phyloP scores from a whole-genome alignment of 169 alveolate genomes.

The Cryptosporidium sp. region DNA sequence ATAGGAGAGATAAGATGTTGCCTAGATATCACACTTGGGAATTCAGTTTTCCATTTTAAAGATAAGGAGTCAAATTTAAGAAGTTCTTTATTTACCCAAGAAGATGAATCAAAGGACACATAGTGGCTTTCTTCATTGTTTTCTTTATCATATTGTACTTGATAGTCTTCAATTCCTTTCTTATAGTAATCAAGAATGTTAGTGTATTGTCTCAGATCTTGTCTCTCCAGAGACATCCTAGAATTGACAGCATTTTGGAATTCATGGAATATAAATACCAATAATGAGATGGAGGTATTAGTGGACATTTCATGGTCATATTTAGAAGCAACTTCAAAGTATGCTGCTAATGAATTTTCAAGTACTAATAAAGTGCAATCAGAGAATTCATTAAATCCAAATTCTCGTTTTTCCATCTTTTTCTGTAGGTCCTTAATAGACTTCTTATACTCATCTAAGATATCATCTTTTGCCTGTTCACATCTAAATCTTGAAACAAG shows the following conservation, averaged over 20 bases:
- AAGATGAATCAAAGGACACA: constrained; percentile 9
- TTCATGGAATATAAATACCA: constrained; percentile 24
- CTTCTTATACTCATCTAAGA: neutral
- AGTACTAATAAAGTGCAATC: constrained; percentile 15
- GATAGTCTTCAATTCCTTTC: constrained; percentile 9
- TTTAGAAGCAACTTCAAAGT: constrained; percentile 57
- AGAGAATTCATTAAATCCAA: constrained; percentile 14
- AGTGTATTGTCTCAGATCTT: constrained; percentile 9
- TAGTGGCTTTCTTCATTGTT: neutral
- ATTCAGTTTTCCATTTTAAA: constrained; percentile 58
- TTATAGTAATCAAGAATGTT: constrained; percentile 20
- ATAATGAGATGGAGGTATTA: constrained; percentile 4
- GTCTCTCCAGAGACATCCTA: constrained; percentile 51
- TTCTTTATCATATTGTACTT: neutral
- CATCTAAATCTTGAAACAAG: constrained; percentile 52
- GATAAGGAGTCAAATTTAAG: constrained; percentile 29
- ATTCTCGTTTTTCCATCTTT: constrained; percentile 21
- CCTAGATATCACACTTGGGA: constrained; percentile 16
- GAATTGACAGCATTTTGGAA: constrained; percentile 23
- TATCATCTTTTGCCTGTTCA: constrained; percentile 50
- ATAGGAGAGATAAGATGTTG: neutral
- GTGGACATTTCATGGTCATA: constrained; percentile 24
- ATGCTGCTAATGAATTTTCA: neutral
- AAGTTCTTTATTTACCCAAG: constrained; percentile 45
- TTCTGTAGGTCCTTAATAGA: neutral